phyloP scores from a whole-genome alignment of 768 basidiomycete species.

The Mycena filopes region DNA sequence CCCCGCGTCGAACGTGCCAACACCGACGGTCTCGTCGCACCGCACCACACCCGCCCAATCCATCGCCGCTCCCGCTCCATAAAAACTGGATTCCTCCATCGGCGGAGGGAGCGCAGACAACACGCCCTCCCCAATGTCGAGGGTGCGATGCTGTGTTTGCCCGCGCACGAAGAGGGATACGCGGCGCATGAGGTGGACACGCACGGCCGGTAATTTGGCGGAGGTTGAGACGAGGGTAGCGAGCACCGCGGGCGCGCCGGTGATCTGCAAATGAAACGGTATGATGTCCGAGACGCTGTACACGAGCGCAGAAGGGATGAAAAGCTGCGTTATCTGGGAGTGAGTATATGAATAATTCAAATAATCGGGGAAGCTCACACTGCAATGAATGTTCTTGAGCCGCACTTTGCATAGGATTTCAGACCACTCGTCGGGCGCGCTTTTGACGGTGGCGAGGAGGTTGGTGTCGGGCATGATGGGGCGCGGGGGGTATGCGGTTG shows the following conservation, averaged over 20 bases:
- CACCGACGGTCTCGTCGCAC: not conserved
- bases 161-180: constrained; percentile 14
- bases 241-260: constrained; percentile 45
- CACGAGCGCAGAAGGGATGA: constrained; percentile 51
- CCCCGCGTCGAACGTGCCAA: constrained; percentile 20
- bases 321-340: constrained; percentile 45
- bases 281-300: constrained; percentile 53
- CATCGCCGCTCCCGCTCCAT: not conserved
- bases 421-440: constrained; percentile 57
- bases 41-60: constrained; percentile 22
- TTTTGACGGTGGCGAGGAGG: constrained; percentile 54
- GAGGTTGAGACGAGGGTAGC: constrained; percentile 10
- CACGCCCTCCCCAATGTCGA: constrained; percentile 15
- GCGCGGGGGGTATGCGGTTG: constrained; percentile 46
- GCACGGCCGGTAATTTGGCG: not conserved
- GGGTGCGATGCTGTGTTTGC: not conserved
- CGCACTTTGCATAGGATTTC: constrained; percentile 43
- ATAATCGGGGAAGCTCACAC: constrained; percentile 41
- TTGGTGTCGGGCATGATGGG: constrained; percentile 49
- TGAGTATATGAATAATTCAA: not conserved
- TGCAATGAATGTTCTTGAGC: constrained; percentile 46
- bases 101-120: constrained; percentile 21
- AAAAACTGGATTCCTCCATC: not conserved
- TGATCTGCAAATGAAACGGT: constrained; percentile 57
- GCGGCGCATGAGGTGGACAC: constrained; percentile 15